Conservation (phyloP, 163 green algal genomes). For the Trebouxiophyceae sp. region DNA sequence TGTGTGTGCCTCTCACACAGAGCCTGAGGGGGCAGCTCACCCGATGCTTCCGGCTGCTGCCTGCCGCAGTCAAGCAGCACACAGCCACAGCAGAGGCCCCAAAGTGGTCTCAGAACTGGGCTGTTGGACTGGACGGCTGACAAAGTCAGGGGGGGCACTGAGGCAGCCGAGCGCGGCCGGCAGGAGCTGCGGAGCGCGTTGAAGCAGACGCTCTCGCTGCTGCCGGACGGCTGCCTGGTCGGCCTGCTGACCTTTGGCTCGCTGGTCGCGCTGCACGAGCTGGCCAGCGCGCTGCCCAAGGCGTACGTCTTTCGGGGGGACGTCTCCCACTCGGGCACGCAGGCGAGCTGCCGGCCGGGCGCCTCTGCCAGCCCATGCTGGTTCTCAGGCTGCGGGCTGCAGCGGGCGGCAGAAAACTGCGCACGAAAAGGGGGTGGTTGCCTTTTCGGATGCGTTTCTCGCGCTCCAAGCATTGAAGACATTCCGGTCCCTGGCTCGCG, state of each 20-base stretch:
- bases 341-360: not conserved
- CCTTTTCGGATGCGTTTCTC: not conserved
- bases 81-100: not conserved
- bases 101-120: not conserved
- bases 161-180: no score
- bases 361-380: not conserved
- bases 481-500: no score
- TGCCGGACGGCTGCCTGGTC: slow-evolving; percentile 51
- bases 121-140: no score
- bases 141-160: no score
- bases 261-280: slow-evolving; percentile 48
- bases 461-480: not conserved
- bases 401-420: not conserved
- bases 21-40: not conserved
- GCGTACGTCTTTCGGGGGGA: slow-evolving; percentile 45
- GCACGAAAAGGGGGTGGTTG: not conserved
- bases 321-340: not conserved
- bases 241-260: slow-evolving; percentile 52
- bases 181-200: slow-evolving; percentile 37
- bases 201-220: slow-evolving; percentile 36
- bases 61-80: not conserved
- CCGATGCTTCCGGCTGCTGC: not conserved
- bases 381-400: not conserved
- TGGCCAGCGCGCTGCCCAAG: slow-evolving; percentile 45
- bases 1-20: not conserved